Evolutionary conservation across 169 alveolate species (phyloP), one percentile per base, ranked within the genome.

Genomic region (Plasmodium inui): DNA sequence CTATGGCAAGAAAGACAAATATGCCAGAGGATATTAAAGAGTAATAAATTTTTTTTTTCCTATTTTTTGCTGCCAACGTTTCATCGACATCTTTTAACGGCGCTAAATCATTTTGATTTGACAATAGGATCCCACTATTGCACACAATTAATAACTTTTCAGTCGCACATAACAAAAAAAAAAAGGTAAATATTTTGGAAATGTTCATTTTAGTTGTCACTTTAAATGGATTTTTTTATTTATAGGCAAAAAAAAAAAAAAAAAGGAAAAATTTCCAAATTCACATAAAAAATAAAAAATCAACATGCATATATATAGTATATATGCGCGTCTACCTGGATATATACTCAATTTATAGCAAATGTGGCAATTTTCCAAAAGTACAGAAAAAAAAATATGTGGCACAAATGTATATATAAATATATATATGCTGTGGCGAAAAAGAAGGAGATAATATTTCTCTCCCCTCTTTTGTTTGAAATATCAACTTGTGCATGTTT

Each of bases 21-120:
- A 57, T 10, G n/a, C 81, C 61, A 6, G 93, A 74, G 9, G 86
- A 32, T 74, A 86, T 74, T 17, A 86, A 74, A 19, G 93, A 44
- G 81, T 46, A 74, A 19, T 46, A 50, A 74, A 86, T 22, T 76
- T 17, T 30, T 32, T 74, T 85, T 37, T 74, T 85, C 32, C 26
- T 74, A 32, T 44, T 53, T 34, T 44, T 86, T 30, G 26, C 83
- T 41, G 53, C 53, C 55, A 84, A 22, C 9, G 32, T 41, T 7
- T 44, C 72, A 84, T 72, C 84, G 79, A 84, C 28, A 34, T 44
- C 72, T 44, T 84, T 46, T 71, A 84, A 19, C 10, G 82, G 17
- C 10, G 12, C 19, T 26, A 22, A 39, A 26, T 70, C 39, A 0
- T 26, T 70, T 50, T 84, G 39, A 82, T 14, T 82, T 28, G 53